phyloP scores from a whole-genome alignment of 164 flowering plant species.

The Malania oleifera region DNA sequence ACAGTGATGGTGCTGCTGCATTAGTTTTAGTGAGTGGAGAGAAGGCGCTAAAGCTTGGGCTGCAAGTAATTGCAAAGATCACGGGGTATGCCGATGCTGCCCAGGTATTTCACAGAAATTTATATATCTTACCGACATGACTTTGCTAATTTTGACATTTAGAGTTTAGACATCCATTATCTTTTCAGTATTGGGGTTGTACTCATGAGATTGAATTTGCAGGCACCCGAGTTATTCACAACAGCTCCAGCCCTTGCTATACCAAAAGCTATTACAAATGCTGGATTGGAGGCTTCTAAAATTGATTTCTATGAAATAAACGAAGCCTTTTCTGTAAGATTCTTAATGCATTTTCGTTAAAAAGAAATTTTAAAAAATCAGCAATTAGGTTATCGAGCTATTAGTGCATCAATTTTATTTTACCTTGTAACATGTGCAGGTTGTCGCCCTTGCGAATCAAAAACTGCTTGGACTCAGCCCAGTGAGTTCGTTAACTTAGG shows the following conservation, averaged over 20 bases:
- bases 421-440: constrained; percentile 39
- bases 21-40: constrained; percentile 8
- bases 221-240: constrained; percentile 2
- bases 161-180: too few species aligned
- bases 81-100: constrained; percentile 4
- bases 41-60: constrained; percentile 4
- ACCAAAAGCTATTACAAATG: constrained; percentile 2
- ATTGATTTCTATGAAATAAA: constrained; percentile 5
- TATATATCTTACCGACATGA: neutral
- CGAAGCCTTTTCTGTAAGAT: neutral
- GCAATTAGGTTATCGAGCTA: too few species aligned
- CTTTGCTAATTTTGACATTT: neutral
- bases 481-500: constrained; percentile 40
- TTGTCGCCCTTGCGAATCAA: constrained; percentile 91
- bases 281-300: constrained; percentile 8
- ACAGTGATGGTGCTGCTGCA: constrained; percentile 9
- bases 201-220: neutral
- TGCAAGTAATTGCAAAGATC: neutral
- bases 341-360: neutral
- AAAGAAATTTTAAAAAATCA: too few species aligned
- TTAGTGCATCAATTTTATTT: neutral
- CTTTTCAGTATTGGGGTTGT: neutral
- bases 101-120: neutral
- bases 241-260: constrained; percentile 1
- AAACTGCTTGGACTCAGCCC: constrained; percentile 67